A percentile compares a stretch with the other conserved stretches of the same genome.
These are phyloP conservation scores for Lecanicillium sp. DNA, from an alignment of 2,329 filamentous ascomycete genomes.

Conservation along the genomic window DNA sequence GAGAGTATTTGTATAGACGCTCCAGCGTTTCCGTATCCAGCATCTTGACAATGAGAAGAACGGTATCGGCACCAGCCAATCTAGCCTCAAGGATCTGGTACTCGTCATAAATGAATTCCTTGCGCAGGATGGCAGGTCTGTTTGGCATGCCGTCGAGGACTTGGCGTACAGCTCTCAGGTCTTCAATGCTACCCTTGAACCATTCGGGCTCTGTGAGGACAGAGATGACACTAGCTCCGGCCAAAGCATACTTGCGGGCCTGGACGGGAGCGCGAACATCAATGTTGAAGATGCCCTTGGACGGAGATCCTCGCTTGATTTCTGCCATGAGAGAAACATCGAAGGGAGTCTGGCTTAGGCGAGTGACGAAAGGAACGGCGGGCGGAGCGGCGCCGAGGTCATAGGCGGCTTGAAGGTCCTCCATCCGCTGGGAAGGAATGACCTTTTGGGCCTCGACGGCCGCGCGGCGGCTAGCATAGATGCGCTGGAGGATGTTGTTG, in stretches of 20 bases:
- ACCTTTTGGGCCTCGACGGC: slow-evolving; percentile 75
- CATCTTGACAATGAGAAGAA: slow-evolving; percentile 98
- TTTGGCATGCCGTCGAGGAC: slow-evolving; percentile 89
- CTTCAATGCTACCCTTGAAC: slow-evolving; percentile 98
- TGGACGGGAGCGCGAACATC: slow-evolving; percentile 84
- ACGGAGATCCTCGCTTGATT: slow-evolving; percentile 93
- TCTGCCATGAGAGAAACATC: slow-evolving; percentile 94
- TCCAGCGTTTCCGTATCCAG: slow-evolving; percentile 68
- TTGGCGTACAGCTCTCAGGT: slow-evolving; percentile 79
- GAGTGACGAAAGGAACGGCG: slow-evolving; percentile 70
- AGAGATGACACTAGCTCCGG: slow-evolving; percentile 93
- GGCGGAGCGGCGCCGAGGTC: slow-evolving; percentile 79
- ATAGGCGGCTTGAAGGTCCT: slow-evolving; percentile 81
- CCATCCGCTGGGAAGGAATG: slow-evolving; percentile 75
- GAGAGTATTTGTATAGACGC: slow-evolving; percentile 80
- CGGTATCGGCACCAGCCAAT: slow-evolving; percentile 86
- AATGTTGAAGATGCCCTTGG: slow-evolving; percentile 88
- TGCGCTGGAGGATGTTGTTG: slow-evolving; percentile 81
- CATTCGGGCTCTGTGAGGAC: slow-evolving; percentile 98
- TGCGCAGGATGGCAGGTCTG: slow-evolving; percentile 83
- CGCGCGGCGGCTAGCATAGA: slow-evolving; percentile 75
- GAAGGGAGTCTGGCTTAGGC: slow-evolving; percentile 76
- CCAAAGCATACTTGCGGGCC: slow-evolving; percentile 84
- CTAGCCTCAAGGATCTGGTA: slow-evolving; percentile 96
- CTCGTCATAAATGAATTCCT: slow-evolving; percentile 97